Evolutionary conservation across 1,139 yeast genomes (phyloP), one percentile per base, ranked within the genome.

Genomic region (Yamadazyma spencermartinsiae): DNA sequence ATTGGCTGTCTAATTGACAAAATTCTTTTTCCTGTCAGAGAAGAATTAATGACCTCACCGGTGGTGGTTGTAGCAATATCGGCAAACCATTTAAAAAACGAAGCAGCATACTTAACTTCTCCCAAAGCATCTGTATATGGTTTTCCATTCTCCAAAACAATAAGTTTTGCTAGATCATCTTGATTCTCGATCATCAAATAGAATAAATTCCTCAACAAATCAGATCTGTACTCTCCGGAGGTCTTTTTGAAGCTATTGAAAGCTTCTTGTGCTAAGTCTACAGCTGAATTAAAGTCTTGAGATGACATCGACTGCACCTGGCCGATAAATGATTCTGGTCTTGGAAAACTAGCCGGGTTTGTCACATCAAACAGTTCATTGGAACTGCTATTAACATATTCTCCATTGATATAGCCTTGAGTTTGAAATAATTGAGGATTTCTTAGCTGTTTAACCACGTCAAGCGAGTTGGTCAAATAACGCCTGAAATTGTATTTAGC

Each of bases 81-180:
- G 14, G 92, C 74, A 56, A 79, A 88, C 95, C 96, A 88, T 56
- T 86, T 87, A 49, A 86, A 81, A 59, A 83, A 87, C 6, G 85
- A 74, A 2, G 94, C 92, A 24, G 87, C 88, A 50, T 86, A 84
- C 41, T 67, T 72, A 31, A 87, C 73, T 60, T 88, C 96, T 34
- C 92, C 95, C 30, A 69, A 58, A 11, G 95, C 84, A 58, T 88
- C 96, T 12, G 79, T 69, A 36, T 79, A 63, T 2, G 94, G 80
- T 62, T 88, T 88, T 44, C 96, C 96, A 58, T 88, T 88, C 61
- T 88, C 96, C 68, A 83, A 72, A 5, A 89, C 79, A 36, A 86
- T 68, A 40, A 88, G 61, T 49, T 67, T 77, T 13, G 90, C 95
- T 48, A 88, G 72, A 58, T 88, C 96, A 11, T 82, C 85, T 36